These are phyloP conservation scores for Arbutus unedo DNA, from an alignment of 148 eudicot species.

Conservation along the genomic window DNA sequence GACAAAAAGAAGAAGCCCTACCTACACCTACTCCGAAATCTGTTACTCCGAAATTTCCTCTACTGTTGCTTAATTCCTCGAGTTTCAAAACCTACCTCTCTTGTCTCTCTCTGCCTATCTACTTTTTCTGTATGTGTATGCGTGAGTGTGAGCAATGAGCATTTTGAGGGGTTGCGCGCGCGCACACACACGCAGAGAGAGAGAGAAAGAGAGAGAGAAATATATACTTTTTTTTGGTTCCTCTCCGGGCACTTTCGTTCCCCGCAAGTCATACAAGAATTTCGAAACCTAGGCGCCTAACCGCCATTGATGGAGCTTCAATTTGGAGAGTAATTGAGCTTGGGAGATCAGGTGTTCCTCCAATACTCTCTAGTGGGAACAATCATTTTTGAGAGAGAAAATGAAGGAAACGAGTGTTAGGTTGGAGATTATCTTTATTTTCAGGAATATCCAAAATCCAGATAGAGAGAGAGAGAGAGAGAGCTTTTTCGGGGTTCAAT, in stretches of 20 bases:
- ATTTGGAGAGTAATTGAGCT: conserved; percentile 15
- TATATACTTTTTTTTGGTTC: no score
- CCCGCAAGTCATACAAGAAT: neutral
- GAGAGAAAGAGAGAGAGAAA: neutral
- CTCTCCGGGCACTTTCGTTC: neutral
- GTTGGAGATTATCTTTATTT: conserved; percentile 4
- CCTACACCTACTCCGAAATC: conserved; percentile 1
- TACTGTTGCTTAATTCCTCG: conserved; percentile 15
- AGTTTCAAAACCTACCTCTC: conserved; percentile 13
- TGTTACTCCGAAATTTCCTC: conserved; percentile 12
- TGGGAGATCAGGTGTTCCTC: neutral
- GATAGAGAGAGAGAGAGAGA: neutral
- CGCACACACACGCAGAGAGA: neutral
- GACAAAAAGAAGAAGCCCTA: neutral
- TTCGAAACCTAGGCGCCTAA: neutral
- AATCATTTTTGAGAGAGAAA: neutral
- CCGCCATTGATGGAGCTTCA: conserved; percentile 18
- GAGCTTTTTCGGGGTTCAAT: neutral
- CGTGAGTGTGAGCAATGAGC: no score
- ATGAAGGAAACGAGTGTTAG: neutral
- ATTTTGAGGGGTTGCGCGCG: neutral
- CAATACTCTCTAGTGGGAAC: neutral
- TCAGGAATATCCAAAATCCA: neutral
- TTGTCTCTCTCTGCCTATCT: neutral
- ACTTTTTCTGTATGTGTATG: no score